These are phyloP conservation scores for Amborella trichopoda DNA, from an alignment of 164 flowering plant genomes.

Conservation along the genomic window DNA sequence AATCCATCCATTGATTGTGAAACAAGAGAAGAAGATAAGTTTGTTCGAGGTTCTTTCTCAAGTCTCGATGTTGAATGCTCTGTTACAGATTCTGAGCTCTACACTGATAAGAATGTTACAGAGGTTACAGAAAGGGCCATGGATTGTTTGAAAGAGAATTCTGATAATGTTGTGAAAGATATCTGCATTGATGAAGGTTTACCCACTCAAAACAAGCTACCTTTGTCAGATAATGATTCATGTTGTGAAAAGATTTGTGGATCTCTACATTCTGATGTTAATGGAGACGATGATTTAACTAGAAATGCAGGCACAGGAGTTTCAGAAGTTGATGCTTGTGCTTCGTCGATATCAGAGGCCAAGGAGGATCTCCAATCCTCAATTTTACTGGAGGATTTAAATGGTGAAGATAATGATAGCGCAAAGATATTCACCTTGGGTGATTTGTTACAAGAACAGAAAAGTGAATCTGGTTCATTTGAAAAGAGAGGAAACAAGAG, in stretches of 20 bases:
- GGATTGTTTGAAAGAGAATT: conserved; percentile 32
- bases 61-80: conserved; percentile 7
- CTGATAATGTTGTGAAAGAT: conserved; percentile 36
- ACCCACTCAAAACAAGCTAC: conserved; percentile 24
- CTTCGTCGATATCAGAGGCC: background rate
- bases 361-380: no score
- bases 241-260: conserved; percentile 7
- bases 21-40: conserved; percentile 6
- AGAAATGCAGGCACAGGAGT: conserved; percentile 7
- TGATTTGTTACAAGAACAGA: no score
- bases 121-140: conserved; percentile 32
- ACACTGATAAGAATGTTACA: conserved; percentile 33
- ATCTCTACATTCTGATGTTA: conserved; percentile 11
- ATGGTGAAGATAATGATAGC: no score
- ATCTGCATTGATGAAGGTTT: conserved; percentile 53
- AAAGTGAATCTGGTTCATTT: no score
- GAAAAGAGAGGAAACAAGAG: no score
- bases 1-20: conserved; percentile 9
- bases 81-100: conserved; percentile 20
- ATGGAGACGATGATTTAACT: conserved; percentile 8
- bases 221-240: conserved; percentile 16
- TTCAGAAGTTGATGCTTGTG: background rate
- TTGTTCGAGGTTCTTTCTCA: conserved; percentile 4
- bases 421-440: no score
- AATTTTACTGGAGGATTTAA: no score